Evolutionary conservation across 2,329 filamentous ascomycete genomes (phyloP), one percentile per base, ranked within the genome.

Genomic region (Ophiognomonia clavigignenti-juglandacearum): DNA sequence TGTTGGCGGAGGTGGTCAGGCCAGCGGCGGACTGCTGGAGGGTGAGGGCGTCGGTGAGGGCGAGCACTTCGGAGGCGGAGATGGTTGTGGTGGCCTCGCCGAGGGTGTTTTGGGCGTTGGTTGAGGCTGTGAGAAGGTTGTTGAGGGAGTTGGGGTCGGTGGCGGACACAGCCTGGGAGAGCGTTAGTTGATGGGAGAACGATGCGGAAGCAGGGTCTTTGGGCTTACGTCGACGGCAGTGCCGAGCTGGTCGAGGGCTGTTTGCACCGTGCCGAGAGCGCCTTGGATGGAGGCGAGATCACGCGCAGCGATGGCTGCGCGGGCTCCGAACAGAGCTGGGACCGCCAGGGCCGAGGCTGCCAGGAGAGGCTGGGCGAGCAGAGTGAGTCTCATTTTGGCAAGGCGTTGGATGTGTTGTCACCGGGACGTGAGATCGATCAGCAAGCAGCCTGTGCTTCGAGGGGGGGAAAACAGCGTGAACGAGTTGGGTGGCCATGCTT

Each of bases 131-230:
- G 46, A 65, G 65, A 40, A 72, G 61, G 51, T 80, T 72, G 64
- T 82, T 82, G 6, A 85, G 68, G 61, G 82, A 29, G 23, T 39
- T 50, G 9, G 48, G 44, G 29, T 50, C 48, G 7, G 31, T 39
- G 11, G 44, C 48, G 24, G 29, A 43, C 43, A 50, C 48, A 29
- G 36, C 44, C 27, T 45, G 6, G 8, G 19, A 10, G 11, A 13
- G 11, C 22, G 5, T 45, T 32, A 38, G 42, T 38, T 24, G 11
- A 32, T 5, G 32, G 32, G 18, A 18, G 6, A 6, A 35, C 3
- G 32, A 8, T 6, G n/a, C 3, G n/a, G 3, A 11, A 18, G 23
- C 20, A 13, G 11, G 8, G n/a, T 10, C 6, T 4, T 14, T 19
- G 3, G 14, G 9, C 35, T 34, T 32, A 45, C 43, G 31, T 50